Evolutionary conservation across 2,329 filamentous ascomycete species (phyloP), one percentile per base, ranked within the genome.

Genomic region (Colletotrichum sp.): DNA sequence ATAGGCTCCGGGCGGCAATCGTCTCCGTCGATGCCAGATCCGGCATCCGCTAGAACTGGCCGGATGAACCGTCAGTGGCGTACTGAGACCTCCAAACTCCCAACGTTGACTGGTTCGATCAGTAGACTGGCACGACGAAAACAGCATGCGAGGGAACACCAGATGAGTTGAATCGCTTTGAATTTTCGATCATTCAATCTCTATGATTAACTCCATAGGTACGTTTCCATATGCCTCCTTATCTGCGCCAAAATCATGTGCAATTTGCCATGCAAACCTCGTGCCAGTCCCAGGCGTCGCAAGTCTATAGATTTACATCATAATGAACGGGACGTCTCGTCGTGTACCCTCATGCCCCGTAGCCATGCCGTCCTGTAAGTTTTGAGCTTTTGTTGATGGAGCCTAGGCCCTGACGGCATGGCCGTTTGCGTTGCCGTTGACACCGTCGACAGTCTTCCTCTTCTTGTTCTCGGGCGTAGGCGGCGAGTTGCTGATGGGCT

Each of bases 401-500:
- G 16, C 25, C 29, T 72, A 75, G 34, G 63, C 63, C 16, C 30
- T 75, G 6, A 69, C 34, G 25, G 68, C 49, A n/a, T 72, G 62
- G 36, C 72, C 76, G 27, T 76, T 69, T 27, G 59, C 61, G 36
- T 61, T 34, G 25, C 77, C 77, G 30, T 78, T 77, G 30, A 69
- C 22, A 22, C 55, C 75, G 15, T 75, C 75, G 12, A 74, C 49
- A 16, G 71, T 66, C 75, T 77, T 80, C 36, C 78, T 71, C 75
- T 80, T 80, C 76, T 80, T 81, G 34, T 52, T 36, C 71, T 79
- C 77, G 15, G 69, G 69, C 9, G 80, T 78, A 71, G 80, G 81
- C 7, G 82, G 82, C 55, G 74, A 74, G 77, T 83, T 82, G 15
- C 80, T 81, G 29, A 86, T 80, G 16, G 82, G 81, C 80, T 88